Evolutionary conservation across 176 grass and related monocot species (phyloP), one percentile per base, ranked within the genome.

Genomic region (Ensete ventricosum): DNA sequence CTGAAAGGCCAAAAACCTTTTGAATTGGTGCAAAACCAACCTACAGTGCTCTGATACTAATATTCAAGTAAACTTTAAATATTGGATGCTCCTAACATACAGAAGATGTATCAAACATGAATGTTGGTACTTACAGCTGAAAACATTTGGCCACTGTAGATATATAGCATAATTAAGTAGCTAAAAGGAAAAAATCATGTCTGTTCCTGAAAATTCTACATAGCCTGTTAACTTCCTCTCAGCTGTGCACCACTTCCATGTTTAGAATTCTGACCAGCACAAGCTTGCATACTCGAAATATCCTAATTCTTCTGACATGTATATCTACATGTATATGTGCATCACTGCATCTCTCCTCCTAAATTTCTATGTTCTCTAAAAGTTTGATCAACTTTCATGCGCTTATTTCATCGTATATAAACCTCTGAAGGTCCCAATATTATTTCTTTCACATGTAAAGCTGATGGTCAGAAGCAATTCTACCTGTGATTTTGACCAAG

Each of bases 401-500:
- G 0, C n/a, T 63, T 63, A 22, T 22, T 14, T 8, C 4, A 17
- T 69, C 9, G 9, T 19, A 69, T 19, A 50, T 69, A 49, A 43
- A 13, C 7, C 10, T 0, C 14, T 9, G 29, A 69, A 69, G 27
- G 66, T 19, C 9, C 34, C 29, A 69, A 49, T n/a, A 25, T 54
- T 54, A 24, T 20, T 54, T 73, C 21, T 2, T 17, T 50, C n/a
- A 54, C 7, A 54, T 17, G 3, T n/a, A 54, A 13, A 54, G 23
- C 24, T 8, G 71, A 2, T 54, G 50, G 16, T 24, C 60, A 73
- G 53, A 69, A 81, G 54, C 23, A 14, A n/a, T 17, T 57, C 14
- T 64, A 99, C 96, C 96, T 91, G 91, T 69, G 91, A 99, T 89
- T 91, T 94, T 49, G 96, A 99, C 96, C 96, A 99, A 60, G 96